Base-by-base conservation (phyloP, 768 basidiomycete genomes). In the Clitopilus passeckerianus region DNA sequence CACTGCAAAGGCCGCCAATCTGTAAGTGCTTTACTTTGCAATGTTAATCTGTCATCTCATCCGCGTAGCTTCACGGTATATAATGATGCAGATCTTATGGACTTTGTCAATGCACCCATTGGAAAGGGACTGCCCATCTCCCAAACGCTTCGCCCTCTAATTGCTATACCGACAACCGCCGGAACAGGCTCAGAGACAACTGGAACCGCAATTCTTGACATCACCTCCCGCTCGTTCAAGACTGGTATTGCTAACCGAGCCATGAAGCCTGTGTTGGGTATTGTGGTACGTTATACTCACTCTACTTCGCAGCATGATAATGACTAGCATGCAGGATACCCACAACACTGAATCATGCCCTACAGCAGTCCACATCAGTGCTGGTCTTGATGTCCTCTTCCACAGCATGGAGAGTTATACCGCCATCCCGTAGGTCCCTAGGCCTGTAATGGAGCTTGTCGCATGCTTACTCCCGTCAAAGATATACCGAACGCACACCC, bases 161-260 rank as follows among this genome's bases (percentile, higher is more conserved):
- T 96, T 61, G 93, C 93, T 46, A 79, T 94, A 73, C 81, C 82
- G 20, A 84, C 83, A 20, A 84, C 83, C 4, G 86, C 86, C 30
- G 96, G 96, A 54, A 96, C 95, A 14, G 95, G 94, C 16, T 93
- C 91, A 0, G 93, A 98, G 72, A 98, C 95, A 1, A 98, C 95
- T 0, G 95, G 95, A 9, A 89, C 95, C 0, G 93, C 95, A 10
- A 96, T 98, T 64, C 82, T 97, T 57, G 92, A 95, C 67, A 93
- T 97, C 46, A 92, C 95, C 0, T 94, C 93, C 0, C 85, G 82
- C 66, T 84, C 88, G 5, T 97, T 98, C 83, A 98, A 98, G 79
- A 98, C 96, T 14, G 96, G 96, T 46, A 98, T 98, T 64, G 90
- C 96, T 0, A 94, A 82, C 68, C 86, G 95, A 35, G 93, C 95